Evolutionary conservation across 2,329 filamentous ascomycete species (phyloP), one percentile per base, ranked within the genome.

Genomic region (Myriosclerotinia scirpicola): DNA sequence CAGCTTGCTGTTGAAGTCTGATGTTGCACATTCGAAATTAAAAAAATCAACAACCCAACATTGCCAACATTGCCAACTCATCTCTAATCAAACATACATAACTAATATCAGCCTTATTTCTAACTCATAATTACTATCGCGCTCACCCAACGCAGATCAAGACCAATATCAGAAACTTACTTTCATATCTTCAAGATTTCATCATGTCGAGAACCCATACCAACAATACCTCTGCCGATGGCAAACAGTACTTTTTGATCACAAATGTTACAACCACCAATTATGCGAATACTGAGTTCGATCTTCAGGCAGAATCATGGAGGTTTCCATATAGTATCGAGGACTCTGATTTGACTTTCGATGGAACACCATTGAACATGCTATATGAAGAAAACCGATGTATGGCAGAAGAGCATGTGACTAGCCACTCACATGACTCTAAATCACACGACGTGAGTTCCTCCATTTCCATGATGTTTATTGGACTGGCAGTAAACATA

Each of bases 321-420:
- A 70, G 70, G 65, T 44, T 71, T 0, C 71, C 73, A 1, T 73
- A 73, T 56, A 69, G 26, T 20, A 75, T 75, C 58, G 73, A 74
- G 36, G 74, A 75, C 58, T 64, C 66, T 1, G 74, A 75, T 61
- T 52, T 75, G 6, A 75, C 68, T 20, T 75, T 75, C 38, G 73
- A 75, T 48, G 74, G 74, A 1, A 75, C 74, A 36, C 74, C 74
- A 3, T 54, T 75, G 30, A 75, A 75, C 50, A 64, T 74, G 71
- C 61, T 75, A 8, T 73, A 73, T 36, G 74, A 75, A 59, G 74
- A 75, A 63, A 75, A 75, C 44, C 40, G 68, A 42, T 70, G 59
- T 48, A 56, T 59, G 48, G 73, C 71, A 2, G 71, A 73, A 54
- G 64, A 65, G 48, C 67, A 68, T 56, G 67, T 67, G 55, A 61